These are phyloP conservation scores for Botrytis elliptica DNA, from an alignment of 2,329 filamentous ascomycete species.

Conservation along the genomic window DNA sequence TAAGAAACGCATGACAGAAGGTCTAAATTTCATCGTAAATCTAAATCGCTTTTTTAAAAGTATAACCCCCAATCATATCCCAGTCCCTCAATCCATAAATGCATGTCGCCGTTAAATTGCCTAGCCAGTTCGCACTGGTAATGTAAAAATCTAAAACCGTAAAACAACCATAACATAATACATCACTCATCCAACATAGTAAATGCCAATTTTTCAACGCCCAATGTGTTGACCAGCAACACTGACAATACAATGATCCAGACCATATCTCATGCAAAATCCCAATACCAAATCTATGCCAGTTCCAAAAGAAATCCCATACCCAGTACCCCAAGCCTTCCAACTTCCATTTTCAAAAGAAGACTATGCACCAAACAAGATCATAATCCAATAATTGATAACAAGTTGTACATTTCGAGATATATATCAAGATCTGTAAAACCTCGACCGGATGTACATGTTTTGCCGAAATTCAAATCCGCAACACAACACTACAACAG, in stretches of 20 bases:
- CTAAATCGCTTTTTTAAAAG: neutral
- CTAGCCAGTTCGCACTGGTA: constrained; percentile 10
- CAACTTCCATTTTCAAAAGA: neutral
- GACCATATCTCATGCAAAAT: neutral
- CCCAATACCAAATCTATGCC: neutral
- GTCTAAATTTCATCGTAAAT: neutral
- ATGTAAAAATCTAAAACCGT: constrained; percentile 2
- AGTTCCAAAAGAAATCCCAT: neutral
- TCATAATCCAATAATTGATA: neutral
- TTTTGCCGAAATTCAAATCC: neutral
- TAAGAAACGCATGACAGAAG: neutral
- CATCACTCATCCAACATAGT: neutral
- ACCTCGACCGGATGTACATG: neutral
- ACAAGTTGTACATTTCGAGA: neutral
- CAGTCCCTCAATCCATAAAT: neutral
- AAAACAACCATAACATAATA: neutral
- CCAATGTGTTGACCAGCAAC: neutral
- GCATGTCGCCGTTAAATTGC: neutral
- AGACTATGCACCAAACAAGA: neutral
- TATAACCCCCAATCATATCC: neutral
- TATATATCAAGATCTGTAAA: neutral
- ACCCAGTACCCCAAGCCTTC: neutral
- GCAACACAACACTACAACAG: neutral
- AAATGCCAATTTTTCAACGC: neutral
- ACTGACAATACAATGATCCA: neutral